Base-by-base conservation (phyloP, 140 eudicot species). In the Oenanthe javanica region DNA sequence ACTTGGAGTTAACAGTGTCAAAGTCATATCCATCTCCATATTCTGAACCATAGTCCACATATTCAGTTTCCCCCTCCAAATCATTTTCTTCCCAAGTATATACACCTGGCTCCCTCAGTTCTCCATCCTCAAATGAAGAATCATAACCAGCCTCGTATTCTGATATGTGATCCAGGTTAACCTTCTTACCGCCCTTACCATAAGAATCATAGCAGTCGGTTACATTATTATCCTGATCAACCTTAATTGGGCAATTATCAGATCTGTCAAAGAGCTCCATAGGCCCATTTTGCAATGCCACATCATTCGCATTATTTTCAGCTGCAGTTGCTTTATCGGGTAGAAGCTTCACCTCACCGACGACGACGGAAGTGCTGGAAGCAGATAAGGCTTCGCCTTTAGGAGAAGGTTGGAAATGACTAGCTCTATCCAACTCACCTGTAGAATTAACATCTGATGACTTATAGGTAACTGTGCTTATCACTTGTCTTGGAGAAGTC, bases 61-160 rank as follows among this genome's bases (percentile, higher is more conserved):
- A 87, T 74, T 88, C 92, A 82, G 79, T 76, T 74, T 91, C 92
- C 73, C 71, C 87, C 77, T 89, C 93, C 51, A 79, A 42, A 52
- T 89, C 93, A 75, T 84, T 85, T 36, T 83, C 91, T 86, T 90
- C 91, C 94, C 91, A 93, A 48, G 81, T 54, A 61, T 79, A 82
- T 51, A 76, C 82, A 67, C 77, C 75, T 31, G 94, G 86, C 75
- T 89, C 91, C 82, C 98, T 88, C 73, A 93, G 82, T 78, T 93
- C 98, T 15, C 97, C 97, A 82, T 93, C 98, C 82, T 91, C 98
- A 83, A 82, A 88, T 6, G 97, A 89, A 82, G 98, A 93, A 76
- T 93, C 98, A 81, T 91, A 91, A 54, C 89, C 97, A 54, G 79
- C 84, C 81, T 89, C 83, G 43, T 81, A 81, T 74, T 82, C 82